Base-by-base conservation (phyloP, 148 eudicot species). In the Rhododendron williamsianum region DNA sequence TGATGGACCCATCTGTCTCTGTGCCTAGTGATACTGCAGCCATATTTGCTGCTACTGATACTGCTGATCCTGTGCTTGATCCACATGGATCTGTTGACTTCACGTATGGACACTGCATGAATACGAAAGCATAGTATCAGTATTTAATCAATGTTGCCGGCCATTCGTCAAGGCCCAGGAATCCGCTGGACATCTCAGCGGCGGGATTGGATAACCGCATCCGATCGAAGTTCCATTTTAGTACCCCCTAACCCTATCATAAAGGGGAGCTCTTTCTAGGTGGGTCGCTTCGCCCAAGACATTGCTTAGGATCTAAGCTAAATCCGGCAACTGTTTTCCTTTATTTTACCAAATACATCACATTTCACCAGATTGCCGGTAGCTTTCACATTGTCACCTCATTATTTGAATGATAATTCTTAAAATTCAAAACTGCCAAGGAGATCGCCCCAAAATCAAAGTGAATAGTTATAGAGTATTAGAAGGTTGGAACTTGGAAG, bases 1-100 rank as follows among this genome's bases (percentile, higher is more conserved):
- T 67, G 82, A 92, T 91, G 41, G 93, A 93, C 52, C 94, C 86
- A 81, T 93, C 85, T 2, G 93, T 93, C 54, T 93, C 95, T 2
- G 94, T 90, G 10, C 94, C 95, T 4, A 92, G 82, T 5, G 95
- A 87, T 0, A 90, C 92, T 16, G 91, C n/a, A 11, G 35, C 95
- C 91, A 92, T 86, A 81, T 93, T 93, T 82, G 93, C 89, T 77
- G 92, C 93, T 19, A 93, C 93, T 4, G 94, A 90, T 84, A 92
- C 88, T 49, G 94, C 94, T 52, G 92, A 90, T 33, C 94, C 94
- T 54, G 89, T 90, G 79, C 95, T 93, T 23, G 95, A 93, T 15
- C 94, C 95, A 33, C 91, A 88, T 0, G 95, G 92, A 11, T 83
- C 74, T 30, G 83, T 90, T 2, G 90, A 86, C 11, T 27, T 80